Evolutionary conservation across 768 basidiomycete genomes (phyloP).

Genomic region (Tricholoma flavovirens): DNA sequence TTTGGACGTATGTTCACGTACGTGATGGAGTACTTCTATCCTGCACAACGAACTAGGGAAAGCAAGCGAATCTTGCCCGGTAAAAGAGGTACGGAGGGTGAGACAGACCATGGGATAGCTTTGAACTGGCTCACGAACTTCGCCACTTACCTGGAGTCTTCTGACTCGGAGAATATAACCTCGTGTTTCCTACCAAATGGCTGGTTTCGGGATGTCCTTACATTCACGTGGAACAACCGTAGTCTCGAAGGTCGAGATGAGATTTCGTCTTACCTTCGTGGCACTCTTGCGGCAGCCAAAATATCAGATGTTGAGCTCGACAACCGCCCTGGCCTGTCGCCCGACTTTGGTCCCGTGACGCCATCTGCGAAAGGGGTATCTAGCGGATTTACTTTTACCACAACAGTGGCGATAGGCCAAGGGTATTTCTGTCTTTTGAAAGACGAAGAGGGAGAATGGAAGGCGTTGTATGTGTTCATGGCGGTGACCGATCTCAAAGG

Average conservation of each 20-base stretch:
- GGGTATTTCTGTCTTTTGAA: slow-evolving; percentile 30
- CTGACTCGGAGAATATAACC: slow-evolving; percentile 17
- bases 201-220: slow-evolving; percentile 37
- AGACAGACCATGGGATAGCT: neutral
- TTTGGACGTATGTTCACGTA: slow-evolving; percentile 79
- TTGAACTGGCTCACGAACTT: slow-evolving; percentile 25
- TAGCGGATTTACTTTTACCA: slow-evolving; percentile 33
- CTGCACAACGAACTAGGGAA: slow-evolving; percentile 62
- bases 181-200: slow-evolving; percentile 28
- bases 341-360: slow-evolving; percentile 13
- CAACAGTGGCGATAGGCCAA: slow-evolving; percentile 23
- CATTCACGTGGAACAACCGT: slow-evolving; percentile 39
- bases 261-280: slow-evolving; percentile 27
- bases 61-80: slow-evolving; percentile 38
- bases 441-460: slow-evolving; percentile 22
- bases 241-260: slow-evolving; percentile 28
- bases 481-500: slow-evolving; percentile 28
- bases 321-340: slow-evolving; percentile 14
- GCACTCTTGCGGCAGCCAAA: slow-evolving; percentile 15
- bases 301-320: slow-evolving; percentile 25
- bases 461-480: slow-evolving; percentile 31
- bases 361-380: slow-evolving; percentile 21
- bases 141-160: slow-evolving; percentile 12
- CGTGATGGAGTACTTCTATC: slow-evolving; percentile 71
- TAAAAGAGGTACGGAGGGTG: neutral